phyloP scores from a whole-genome alignment of 2,329 filamentous ascomycete species.

The Fonsecaea nubica region DNA sequence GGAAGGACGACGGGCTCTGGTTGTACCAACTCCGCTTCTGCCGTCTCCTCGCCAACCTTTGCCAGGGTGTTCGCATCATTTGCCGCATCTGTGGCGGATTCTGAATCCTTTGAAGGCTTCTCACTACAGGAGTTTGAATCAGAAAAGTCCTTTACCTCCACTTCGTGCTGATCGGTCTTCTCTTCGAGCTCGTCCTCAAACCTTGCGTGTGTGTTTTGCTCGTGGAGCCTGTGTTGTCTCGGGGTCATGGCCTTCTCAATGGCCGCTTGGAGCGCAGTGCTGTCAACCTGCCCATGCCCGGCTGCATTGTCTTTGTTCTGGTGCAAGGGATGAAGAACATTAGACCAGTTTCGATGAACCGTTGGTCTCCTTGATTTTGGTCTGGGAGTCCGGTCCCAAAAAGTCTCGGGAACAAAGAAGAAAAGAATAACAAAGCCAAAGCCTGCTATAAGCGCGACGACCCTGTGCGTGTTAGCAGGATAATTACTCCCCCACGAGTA shows the following conservation, averaged over 20 bases:
- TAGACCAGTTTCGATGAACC: conserved; percentile 40
- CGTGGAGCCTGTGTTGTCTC: conserved; percentile 30
- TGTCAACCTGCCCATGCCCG: conserved; percentile 1
- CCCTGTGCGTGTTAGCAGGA: conserved; percentile 19
- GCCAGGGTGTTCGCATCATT: background rate
- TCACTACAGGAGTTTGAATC: background rate
- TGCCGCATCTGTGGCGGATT: conserved; percentile 9
- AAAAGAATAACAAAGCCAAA: conserved; percentile 76
- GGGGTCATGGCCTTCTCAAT: conserved; percentile 31
- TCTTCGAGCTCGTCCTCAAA: conserved; percentile 25
- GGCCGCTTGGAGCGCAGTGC: conserved; percentile 12
- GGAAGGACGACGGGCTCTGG: conserved; percentile 7
- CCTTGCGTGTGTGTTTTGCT: conserved; percentile 30
- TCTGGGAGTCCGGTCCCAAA: conserved; percentile 85
- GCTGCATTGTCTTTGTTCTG: conserved; percentile 22
- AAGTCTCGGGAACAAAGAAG: conserved; percentile 91
- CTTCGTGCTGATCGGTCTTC: conserved; percentile 1
- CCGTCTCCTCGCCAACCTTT: background rate
- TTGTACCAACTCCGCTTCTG: background rate
- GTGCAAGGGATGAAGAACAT: conserved; percentile 29
- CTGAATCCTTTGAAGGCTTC: background rate
- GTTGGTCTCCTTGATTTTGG: conserved; percentile 49
- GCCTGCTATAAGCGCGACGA: conserved; percentile 76
- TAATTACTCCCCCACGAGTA: conserved; percentile 40
- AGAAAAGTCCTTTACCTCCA: background rate